phyloP scores from a whole-genome alignment of 2,329 filamentous ascomycete species.

The Phymatotrichopsis omnivora region DNA sequence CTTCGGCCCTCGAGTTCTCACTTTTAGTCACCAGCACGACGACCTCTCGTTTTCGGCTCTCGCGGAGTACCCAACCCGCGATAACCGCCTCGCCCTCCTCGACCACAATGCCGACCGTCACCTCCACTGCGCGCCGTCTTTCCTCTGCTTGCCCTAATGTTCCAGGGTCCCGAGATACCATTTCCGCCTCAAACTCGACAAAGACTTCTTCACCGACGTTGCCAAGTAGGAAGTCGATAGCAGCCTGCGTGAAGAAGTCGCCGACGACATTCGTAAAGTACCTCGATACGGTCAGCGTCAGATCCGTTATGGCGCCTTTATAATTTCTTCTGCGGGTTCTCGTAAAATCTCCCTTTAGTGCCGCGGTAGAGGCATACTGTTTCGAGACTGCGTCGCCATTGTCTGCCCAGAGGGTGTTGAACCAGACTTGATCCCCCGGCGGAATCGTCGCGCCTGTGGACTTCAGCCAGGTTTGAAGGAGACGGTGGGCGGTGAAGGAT shows the following conservation, averaged over 20 bases:
- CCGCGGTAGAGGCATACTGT: conserved; percentile 90
- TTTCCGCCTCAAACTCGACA: conserved; percentile 84
- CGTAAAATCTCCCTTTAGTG: conserved; percentile 94
- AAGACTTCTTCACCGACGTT: conserved; percentile 79
- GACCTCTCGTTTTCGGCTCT: no score
- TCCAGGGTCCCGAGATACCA: conserved; percentile 87
- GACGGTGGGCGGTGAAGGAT: conserved; percentile 75
- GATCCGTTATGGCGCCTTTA: conserved; percentile 79
- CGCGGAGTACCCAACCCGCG: conserved; percentile 85
- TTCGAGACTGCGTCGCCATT: conserved; percentile 94
- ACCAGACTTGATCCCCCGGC: conserved; percentile 77
- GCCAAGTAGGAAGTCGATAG: conserved; percentile 87
- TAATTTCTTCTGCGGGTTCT: conserved; percentile 84
- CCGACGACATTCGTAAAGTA: conserved; percentile 85
- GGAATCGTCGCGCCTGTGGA: conserved; percentile 66
- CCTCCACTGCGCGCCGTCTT: conserved; percentile 80
- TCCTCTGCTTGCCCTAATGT: conserved; percentile 77
- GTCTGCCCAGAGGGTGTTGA: conserved; percentile 94
- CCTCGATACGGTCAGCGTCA: conserved; percentile 75
- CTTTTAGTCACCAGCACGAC: conserved; percentile 80
- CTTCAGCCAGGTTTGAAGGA: conserved; percentile 68
- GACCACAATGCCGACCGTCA: conserved; percentile 75
- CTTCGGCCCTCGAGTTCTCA: no score
- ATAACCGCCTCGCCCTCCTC: conserved; percentile 73
- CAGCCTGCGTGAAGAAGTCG: conserved; percentile 91